Conservation (phyloP, 768 basidiomycete species). For the Plicaturopsis crispa region DNA sequence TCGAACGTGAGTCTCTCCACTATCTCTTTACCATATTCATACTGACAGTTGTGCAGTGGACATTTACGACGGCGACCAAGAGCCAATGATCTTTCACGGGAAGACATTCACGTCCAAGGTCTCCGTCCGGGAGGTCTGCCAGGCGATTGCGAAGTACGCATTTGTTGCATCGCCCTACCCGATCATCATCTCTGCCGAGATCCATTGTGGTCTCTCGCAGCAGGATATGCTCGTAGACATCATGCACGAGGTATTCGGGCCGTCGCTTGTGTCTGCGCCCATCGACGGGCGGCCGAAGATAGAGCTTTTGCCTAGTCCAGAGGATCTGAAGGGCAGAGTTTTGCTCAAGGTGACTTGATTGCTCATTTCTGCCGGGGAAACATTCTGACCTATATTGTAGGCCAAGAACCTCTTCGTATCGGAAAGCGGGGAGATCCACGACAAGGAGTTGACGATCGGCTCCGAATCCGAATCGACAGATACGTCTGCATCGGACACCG, state of each 20-base stretch:
- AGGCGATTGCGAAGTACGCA: conserved; percentile 82
- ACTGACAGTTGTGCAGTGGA: conserved; percentile 52
- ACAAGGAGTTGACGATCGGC: conserved; percentile 26
- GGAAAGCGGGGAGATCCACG: conserved; percentile 23
- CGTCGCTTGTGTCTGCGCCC: conserved; percentile 29
- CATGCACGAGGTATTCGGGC: conserved; percentile 48
- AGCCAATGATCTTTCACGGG: conserved; percentile 85
- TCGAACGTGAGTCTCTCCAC: conserved; percentile 63
- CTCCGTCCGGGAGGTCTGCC: conserved; percentile 70
- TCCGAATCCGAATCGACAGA: conserved; percentile 36
- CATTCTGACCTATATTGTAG: conserved; percentile 23
- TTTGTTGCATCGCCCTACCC: conserved; percentile 90
- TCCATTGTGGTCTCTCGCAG: conserved; percentile 74
- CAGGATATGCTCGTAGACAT: conserved; percentile 76
- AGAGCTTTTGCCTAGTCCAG: conserved; percentile 73
- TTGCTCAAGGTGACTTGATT: conserved; percentile 59
- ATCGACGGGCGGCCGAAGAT: conserved; percentile 39
- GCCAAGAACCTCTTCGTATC: conserved; percentile 71
- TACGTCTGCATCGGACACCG: conserved; percentile 31
- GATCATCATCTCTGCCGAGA: conserved; percentile 87
- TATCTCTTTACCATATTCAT: not conserved
- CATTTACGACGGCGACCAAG: conserved; percentile 80
- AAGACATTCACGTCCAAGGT: conserved; percentile 84
- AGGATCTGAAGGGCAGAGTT: conserved; percentile 70
- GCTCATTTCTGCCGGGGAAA: not conserved